A percentile compares a stretch with the other conserved stretches of the same genome.
Conservation (phyloP, 306 rosid genomes). For the Cucurbita pepo region DNA sequence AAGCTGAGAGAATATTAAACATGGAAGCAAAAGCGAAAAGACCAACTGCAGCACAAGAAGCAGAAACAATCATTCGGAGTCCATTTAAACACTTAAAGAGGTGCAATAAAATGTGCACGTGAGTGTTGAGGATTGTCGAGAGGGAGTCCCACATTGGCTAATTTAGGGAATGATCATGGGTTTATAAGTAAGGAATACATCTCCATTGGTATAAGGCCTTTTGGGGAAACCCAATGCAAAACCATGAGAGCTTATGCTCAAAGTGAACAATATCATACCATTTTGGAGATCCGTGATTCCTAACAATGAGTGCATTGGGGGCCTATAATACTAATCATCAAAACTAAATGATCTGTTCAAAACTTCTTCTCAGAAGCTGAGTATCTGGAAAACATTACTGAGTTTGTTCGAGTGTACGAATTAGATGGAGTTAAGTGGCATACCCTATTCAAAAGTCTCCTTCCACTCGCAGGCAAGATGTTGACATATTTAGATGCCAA, state of each 20-base stretch:
- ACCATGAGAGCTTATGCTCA: too few species aligned
- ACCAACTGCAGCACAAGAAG: conserved; percentile 49
- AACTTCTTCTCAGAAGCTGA: neutral
- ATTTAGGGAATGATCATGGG: too few species aligned
- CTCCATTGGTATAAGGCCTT: too few species aligned
- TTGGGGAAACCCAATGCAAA: too few species aligned
- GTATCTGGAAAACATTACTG: neutral
- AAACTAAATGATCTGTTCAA: neutral
- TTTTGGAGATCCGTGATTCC: too few species aligned
- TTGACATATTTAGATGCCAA: conserved; percentile 93
- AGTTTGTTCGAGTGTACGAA: neutral
- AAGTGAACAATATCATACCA: too few species aligned
- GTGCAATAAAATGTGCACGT: neutral
- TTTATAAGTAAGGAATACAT: too few species aligned
- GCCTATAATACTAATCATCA: neutral
- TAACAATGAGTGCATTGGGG: neutral
- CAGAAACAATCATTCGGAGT: neutral
- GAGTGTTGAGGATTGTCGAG: too few species aligned
- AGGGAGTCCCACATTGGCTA: too few species aligned
- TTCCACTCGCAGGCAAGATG: conserved; percentile 69
- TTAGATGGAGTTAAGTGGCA: neutral
- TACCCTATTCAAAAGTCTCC: conserved; percentile 88
- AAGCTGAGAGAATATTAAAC: conserved; percentile 83
- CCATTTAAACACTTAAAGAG: neutral
- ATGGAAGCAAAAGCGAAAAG: conserved; percentile 80